phyloP scores from a whole-genome alignment of 495 filamentous ascomycete genomes.

The Penicillium angulare region DNA sequence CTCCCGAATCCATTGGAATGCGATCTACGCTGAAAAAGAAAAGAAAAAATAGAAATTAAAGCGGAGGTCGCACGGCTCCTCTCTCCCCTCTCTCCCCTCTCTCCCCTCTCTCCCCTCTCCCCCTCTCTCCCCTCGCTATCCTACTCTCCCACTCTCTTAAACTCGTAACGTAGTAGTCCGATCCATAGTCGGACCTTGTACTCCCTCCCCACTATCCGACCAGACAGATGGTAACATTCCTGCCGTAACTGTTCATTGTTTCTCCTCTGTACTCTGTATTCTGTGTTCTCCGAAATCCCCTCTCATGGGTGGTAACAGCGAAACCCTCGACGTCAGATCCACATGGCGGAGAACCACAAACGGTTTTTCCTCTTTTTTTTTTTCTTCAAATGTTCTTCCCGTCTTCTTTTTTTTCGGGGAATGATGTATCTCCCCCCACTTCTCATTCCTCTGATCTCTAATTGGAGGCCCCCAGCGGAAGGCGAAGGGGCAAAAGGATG shows the following conservation, averaged over 20 bases:
- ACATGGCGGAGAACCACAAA: constrained; percentile 18
- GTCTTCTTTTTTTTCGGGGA: constrained; percentile 7
- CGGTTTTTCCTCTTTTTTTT: not conserved
- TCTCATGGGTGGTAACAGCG: no score
- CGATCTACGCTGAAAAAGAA: not conserved
- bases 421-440: no score
- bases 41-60: not conserved
- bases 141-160: no score
- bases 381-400: no score
- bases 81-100: not conserved
- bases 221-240: no score
- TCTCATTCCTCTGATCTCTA: not conserved
- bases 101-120: no score
- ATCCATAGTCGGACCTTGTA: not conserved
- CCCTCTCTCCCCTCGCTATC: no score
- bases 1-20: not conserved
- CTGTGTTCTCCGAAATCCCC: not conserved
- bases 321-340: constrained; percentile 28
- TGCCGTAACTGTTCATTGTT: no score
- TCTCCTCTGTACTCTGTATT: not conserved
- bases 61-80: not conserved
- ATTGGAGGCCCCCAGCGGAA: not conserved
- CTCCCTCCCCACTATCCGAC: not conserved
- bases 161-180: no score
- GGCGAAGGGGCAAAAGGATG: constrained; percentile 11